phyloP scores from a whole-genome alignment of 345 rosid genomes.

The Euphorbia lathyris region DNA sequence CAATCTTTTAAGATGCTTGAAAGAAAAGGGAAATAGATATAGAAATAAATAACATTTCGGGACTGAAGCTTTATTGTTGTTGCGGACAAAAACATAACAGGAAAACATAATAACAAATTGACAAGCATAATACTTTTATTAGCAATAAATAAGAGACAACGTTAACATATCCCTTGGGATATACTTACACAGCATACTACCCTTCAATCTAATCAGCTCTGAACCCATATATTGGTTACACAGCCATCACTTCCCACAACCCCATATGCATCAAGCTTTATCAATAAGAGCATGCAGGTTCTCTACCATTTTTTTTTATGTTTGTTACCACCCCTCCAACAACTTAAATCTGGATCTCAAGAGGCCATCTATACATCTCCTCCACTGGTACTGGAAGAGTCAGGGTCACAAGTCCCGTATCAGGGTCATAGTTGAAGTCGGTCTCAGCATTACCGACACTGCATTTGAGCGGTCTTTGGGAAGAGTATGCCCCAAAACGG shows the following conservation, averaged over 20 bases:
- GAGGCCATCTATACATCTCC: conserved; percentile 85
- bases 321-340: not conserved
- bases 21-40: too few relatives aligned
- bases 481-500: conserved; percentile 65
- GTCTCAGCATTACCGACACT: conserved; percentile 45
- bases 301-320: not conserved
- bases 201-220: not conserved
- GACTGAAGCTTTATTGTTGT: too few relatives aligned
- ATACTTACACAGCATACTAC: too few relatives aligned
- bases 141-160: not conserved
- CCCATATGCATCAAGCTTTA: not conserved
- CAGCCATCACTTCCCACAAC: not conserved
- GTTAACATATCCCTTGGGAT: not conserved
- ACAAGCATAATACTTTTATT: not conserved
- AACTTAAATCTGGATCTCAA: conserved; percentile 58
- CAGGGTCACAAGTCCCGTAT: conserved; percentile 56
- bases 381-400: conserved; percentile 53
- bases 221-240: not conserved
- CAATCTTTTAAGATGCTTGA: too few relatives aligned
- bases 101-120: too few relatives aligned
- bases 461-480: conserved; percentile 70
- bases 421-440: conserved; percentile 49
- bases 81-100: too few relatives aligned
- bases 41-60: too few relatives aligned
- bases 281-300: not conserved